Conservation (phyloP, 1,139 yeast species). For the Candida albicans region DNA sequence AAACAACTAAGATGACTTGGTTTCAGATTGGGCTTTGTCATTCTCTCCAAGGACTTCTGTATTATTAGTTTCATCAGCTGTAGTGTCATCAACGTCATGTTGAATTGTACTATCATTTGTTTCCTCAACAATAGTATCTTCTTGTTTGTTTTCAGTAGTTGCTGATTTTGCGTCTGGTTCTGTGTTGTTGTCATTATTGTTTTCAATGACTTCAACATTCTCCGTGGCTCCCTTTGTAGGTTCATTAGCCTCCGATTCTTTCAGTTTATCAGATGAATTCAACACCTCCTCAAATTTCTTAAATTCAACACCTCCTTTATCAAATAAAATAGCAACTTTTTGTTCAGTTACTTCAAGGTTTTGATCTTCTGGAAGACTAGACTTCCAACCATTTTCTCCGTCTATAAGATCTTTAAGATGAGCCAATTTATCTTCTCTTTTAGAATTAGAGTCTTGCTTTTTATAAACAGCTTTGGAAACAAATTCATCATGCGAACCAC, state of each 20-base stretch:
- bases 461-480: conserved; percentile 54
- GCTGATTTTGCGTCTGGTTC: not conserved
- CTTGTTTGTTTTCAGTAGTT: conserved; percentile 27
- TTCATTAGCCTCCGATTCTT: not conserved
- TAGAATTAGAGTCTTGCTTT: conserved; percentile 28
- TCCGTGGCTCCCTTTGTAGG: conserved; percentile 5
- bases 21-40: too few species aligned
- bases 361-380: conserved; percentile 27
- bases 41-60: too few species aligned
- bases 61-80: conserved; percentile 35
- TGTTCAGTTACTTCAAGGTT: conserved; percentile 23
- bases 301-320: conserved; percentile 35
- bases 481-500: conserved; percentile 80
- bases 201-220: conserved; percentile 11
- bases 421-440: conserved; percentile 28
- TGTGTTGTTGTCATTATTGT: conserved; percentile 5
- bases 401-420: conserved; percentile 30
- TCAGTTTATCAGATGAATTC: conserved; percentile 9
- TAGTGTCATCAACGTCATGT: conserved; percentile 46
- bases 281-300: conserved; percentile 17
- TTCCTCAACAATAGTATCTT: conserved; percentile 38
- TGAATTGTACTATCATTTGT: conserved; percentile 45
- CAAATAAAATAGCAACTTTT: conserved; percentile 27
- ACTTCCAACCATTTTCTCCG: conserved; percentile 42
- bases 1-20: too few species aligned